Conservation (phyloP, 2,329 filamentous ascomycete genomes). For the Elsinoe australis region DNA sequence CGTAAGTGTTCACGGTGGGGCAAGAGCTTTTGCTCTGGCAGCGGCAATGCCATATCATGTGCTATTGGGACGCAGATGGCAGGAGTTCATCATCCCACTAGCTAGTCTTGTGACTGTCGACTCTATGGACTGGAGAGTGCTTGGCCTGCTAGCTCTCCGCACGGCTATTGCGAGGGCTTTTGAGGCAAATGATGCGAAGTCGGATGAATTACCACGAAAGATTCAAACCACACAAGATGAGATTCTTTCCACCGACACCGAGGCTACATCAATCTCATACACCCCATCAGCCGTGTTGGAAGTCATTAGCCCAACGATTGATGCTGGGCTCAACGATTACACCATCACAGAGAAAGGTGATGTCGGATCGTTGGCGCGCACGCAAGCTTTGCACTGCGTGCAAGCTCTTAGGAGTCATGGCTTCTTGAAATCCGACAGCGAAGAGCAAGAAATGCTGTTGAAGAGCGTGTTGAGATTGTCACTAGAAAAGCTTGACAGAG, state of each 20-base stretch:
- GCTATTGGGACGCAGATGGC: conserved; percentile 18
- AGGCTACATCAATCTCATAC: neutral
- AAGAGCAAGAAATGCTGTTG: conserved; percentile 19
- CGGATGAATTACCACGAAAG: no score
- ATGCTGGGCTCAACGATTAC: conserved; percentile 67
- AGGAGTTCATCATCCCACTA: conserved; percentile 30
- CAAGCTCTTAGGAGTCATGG: conserved; percentile 37
- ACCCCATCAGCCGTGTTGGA: neutral
- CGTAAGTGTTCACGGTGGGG: no score
- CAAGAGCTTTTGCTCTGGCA: conserved; percentile 40
- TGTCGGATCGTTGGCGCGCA: conserved; percentile 74
- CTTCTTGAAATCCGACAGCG: neutral
- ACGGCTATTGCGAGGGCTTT: conserved; percentile 22
- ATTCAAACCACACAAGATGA: neutral
- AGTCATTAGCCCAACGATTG: conserved; percentile 23
- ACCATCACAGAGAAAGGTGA: conserved; percentile 85
- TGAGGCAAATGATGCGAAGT: neutral
- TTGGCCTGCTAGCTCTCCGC: conserved; percentile 35
- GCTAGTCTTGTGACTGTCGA: conserved; percentile 25
- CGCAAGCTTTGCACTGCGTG: conserved; percentile 66
- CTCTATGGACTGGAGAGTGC: conserved; percentile 40
- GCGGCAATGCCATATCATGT: conserved; percentile 23
- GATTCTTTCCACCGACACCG: no score
- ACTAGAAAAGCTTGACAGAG: conserved; percentile 82
- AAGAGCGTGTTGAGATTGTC: conserved; percentile 55